Percentiles rank a stretch among this genome's conserved stretches.
phyloP scores from a whole-genome alignment of 495 filamentous ascomycete species.

The Chaetomium cochliodes region DNA sequence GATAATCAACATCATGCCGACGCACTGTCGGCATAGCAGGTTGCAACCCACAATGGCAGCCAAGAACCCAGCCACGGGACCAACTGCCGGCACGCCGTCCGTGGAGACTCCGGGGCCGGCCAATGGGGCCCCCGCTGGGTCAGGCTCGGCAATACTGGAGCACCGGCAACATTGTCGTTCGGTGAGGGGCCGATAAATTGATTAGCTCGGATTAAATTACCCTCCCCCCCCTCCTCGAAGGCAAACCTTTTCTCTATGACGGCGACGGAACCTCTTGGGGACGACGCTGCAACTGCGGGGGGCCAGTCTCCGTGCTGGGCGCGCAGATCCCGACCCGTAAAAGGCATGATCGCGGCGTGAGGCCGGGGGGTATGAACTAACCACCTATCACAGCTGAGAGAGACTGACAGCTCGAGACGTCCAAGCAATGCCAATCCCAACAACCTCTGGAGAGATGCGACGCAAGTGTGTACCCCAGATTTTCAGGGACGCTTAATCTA shows the following conservation, averaged over 20 bases:
- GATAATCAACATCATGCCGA: slow-evolving; percentile 19
- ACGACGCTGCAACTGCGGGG: slow-evolving; percentile 25
- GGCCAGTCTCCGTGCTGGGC: slow-evolving; percentile 27
- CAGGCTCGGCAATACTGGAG: slow-evolving; percentile 8
- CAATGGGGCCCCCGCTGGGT: slow-evolving; percentile 19
- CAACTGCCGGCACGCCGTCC: slow-evolving; percentile 28
- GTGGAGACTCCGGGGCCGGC: slow-evolving; percentile 10
- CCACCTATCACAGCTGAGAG: background rate
- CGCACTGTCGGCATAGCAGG: background rate
- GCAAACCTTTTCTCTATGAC: slow-evolving; percentile 3
- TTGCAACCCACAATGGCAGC: slow-evolving; percentile 6
- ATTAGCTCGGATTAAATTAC: slow-evolving; percentile 21
- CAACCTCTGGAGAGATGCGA: background rate
- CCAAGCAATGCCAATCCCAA: background rate
- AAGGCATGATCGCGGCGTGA: slow-evolving; percentile 12
- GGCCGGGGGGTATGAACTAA: background rate
- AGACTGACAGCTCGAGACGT: background rate
- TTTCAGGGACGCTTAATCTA: slow-evolving; percentile 25
- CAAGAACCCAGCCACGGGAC: slow-evolving; percentile 2
- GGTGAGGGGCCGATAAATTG: slow-evolving; percentile 30
- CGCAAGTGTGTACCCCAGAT: slow-evolving; percentile 20
- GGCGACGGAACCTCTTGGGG: slow-evolving; percentile 1
- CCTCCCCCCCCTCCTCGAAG: slow-evolving; percentile 3
- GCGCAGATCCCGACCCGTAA: slow-evolving; percentile 25
- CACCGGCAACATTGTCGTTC: slow-evolving; percentile 7